These are phyloP conservation scores for Aspergillus neoniger DNA, from an alignment of 2,329 filamentous ascomycete species.

Conservation along the genomic window DNA sequence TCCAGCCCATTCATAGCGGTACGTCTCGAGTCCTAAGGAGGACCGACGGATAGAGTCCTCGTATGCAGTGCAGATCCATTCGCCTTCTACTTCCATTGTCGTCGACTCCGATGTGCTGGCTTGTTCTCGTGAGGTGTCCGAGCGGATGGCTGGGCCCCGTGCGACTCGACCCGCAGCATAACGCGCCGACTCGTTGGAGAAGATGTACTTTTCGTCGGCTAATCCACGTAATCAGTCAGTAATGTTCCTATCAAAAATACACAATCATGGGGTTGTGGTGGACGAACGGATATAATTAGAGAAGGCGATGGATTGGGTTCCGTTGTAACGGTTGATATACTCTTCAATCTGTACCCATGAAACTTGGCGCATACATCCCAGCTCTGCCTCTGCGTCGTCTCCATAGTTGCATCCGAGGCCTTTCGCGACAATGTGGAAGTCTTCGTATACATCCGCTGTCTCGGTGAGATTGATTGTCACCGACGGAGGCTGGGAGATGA, in stretches of 20 bases:
- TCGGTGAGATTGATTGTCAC: constrained; percentile 19
- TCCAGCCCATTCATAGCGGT: constrained; percentile 46
- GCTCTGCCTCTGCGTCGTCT: not conserved
- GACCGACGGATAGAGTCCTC: constrained; percentile 10
- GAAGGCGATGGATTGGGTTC: constrained; percentile 23
- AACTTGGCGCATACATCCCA: not conserved
- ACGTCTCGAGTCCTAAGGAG: constrained; percentile 30
- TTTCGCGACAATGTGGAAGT: not conserved
- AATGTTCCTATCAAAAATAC: too few relatives aligned
- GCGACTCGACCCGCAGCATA: not conserved
- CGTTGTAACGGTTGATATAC: constrained; percentile 28
- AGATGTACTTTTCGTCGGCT: constrained; percentile 31
- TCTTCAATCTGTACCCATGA: constrained; percentile 27
- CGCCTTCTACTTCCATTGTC: not conserved
- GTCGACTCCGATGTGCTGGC: constrained; percentile 19
- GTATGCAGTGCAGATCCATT: constrained; percentile 13
- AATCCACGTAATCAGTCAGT: not conserved
- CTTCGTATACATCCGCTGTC: constrained; percentile 2
- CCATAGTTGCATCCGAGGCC: not conserved
- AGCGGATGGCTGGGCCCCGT: constrained; percentile 23
- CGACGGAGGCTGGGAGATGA: constrained; percentile 24
- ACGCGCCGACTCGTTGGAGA: constrained; percentile 22
- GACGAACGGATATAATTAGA: constrained; percentile 10
- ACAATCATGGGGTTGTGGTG: not conserved
- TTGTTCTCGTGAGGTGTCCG: constrained; percentile 15